Conservation (phyloP, 768 basidiomycete genomes). For the Suillus variegatus region DNA sequence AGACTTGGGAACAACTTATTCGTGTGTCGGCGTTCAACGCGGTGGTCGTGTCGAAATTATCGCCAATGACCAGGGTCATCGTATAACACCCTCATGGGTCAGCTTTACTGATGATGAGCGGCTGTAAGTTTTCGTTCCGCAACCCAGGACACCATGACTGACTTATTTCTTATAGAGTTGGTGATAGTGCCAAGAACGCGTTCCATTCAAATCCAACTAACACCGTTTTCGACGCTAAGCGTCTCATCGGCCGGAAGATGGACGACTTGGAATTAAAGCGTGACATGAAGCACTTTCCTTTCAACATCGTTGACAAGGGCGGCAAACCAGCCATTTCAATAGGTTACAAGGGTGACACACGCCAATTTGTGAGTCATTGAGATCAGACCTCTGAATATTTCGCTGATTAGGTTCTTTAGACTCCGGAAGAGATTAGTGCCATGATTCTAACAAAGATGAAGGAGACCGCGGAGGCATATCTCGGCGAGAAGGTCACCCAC, state of each 20-base stretch:
- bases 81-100: conserved; percentile 90
- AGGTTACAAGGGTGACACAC: conserved; percentile 73
- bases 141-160: background rate
- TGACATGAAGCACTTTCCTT: conserved; percentile 87
- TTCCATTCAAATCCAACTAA: conserved; percentile 90
- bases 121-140: conserved; percentile 36
- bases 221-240: conserved; percentile 96
- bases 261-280: conserved; percentile 79
- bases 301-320: conserved; percentile 74
- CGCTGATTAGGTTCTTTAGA: conserved; percentile 42
- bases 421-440: conserved; percentile 92
- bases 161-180: conserved; percentile 48
- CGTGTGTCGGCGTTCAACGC: conserved; percentile 91
- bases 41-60: conserved; percentile 88
- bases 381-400: background rate
- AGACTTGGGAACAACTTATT: conserved; percentile 97
- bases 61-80: conserved; percentile 87
- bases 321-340: conserved; percentile 84
- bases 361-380: conserved; percentile 71
- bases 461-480: conserved; percentile 98
- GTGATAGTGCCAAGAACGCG: conserved; percentile 96
- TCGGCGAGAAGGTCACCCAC: conserved; percentile 94
- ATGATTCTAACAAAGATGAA: conserved; percentile 99
- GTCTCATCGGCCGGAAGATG: conserved; percentile 86
- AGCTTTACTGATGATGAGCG: conserved; percentile 79